These are phyloP conservation scores for Candolleomyces efflorescens DNA, from an alignment of 768 basidiomycete genomes.

Conservation along the genomic window DNA sequence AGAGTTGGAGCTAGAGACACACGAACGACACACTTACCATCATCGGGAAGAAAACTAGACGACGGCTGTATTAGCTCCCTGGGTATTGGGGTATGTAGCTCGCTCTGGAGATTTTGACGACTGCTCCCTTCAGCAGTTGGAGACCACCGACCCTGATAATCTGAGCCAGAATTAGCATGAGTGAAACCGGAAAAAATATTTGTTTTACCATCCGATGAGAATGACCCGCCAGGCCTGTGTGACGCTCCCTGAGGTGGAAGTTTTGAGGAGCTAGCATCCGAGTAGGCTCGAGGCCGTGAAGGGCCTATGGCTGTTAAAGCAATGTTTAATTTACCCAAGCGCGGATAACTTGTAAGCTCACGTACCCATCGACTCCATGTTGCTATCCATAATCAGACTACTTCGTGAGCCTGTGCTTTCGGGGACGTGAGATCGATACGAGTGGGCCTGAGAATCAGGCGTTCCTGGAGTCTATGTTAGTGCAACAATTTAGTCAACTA, in stretches of 20 bases:
- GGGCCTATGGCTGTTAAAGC: neutral
- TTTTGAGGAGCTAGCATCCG: neutral
- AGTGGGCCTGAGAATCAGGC: neutral
- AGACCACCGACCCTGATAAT: no score
- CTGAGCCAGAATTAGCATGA: no score
- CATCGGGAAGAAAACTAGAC: no score
- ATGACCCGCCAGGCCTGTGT: neutral
- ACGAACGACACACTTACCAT: no score
- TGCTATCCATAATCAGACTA: neutral
- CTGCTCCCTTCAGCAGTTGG: no score
- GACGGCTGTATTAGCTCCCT: no score
- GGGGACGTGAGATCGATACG: constrained; percentile 6
- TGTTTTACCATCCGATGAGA: neutral
- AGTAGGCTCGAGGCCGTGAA: neutral
- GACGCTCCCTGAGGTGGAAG: neutral
- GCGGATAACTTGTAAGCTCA: neutral
- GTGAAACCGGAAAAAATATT: neutral
- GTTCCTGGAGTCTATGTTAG: constrained; percentile 3
- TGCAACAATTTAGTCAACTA: neutral
- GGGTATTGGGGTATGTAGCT: no score
- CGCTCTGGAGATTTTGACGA: no score
- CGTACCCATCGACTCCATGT: neutral
- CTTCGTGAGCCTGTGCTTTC: neutral
- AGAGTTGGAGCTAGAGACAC: no score
- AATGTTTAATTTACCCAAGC: neutral